Evolutionary conservation across 805 yeast species (phyloP).

Genomic region (Candida nemodendra): DNA sequence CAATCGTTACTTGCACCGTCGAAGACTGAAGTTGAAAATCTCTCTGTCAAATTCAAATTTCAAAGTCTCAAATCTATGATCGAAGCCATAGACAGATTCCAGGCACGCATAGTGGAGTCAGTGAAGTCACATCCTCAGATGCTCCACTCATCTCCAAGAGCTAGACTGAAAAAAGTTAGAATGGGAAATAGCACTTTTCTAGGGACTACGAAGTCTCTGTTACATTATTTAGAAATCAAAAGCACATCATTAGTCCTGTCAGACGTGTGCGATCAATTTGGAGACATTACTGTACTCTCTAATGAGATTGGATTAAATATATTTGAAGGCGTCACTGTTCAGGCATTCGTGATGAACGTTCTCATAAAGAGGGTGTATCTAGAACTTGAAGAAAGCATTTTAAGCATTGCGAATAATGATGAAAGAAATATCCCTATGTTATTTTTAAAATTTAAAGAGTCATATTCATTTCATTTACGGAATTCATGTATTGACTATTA

Average conservation of each 20-base stretch:
- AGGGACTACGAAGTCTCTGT: conserved; percentile 15
- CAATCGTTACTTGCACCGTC: conserved; percentile 16
- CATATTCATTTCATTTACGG: conserved; percentile 43
- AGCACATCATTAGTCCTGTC: conserved; percentile 14
- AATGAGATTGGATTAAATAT: conserved; percentile 17
- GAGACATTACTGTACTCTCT: conserved; percentile 26
- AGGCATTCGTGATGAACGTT: conserved; percentile 14
- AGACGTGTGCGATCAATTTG: conserved; percentile 32
- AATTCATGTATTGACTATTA: conserved; percentile 55
- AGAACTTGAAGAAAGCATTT: conserved; percentile 27
- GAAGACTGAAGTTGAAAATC: conserved; percentile 19
- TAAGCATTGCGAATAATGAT: conserved; percentile 34
- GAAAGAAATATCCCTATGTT: conserved; percentile 39
- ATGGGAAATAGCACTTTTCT: conserved; percentile 28
- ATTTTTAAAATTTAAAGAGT: conserved; percentile 37
- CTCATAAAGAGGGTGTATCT: conserved; percentile 7
- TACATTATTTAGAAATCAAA: conserved; percentile 15
- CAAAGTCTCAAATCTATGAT: conserved; percentile 30
- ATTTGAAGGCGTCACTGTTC: conserved; percentile 15
- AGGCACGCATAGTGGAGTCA: not conserved
- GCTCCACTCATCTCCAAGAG: not conserved
- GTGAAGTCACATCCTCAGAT: not conserved
- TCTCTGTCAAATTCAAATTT: conserved; percentile 30
- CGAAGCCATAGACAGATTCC: conserved; percentile 11
- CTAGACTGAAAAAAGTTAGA: conserved; percentile 16